Conservation (phyloP, 2,329 filamentous ascomycete species). For the Ophiostoma angusticollis region DNA sequence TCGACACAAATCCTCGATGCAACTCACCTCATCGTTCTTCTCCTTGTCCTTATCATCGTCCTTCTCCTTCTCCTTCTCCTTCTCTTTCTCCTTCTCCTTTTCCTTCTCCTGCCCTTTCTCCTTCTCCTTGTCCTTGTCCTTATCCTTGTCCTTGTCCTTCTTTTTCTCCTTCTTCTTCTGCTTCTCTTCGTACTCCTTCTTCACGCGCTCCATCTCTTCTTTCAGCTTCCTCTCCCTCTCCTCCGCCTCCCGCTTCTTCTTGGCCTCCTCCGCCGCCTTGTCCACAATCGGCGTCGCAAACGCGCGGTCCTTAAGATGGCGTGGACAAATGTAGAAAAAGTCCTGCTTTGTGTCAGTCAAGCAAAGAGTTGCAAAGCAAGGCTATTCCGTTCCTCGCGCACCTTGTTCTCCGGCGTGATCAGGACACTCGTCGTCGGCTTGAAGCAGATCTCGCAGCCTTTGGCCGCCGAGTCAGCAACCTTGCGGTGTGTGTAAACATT, state of each 20-base stretch:
- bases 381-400: constrained; percentile 22
- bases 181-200: constrained; percentile 67
- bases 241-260: constrained; percentile 51
- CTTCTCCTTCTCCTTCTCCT: constrained; percentile 24
- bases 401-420: constrained; percentile 81
- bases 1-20: no score
- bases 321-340: constrained; percentile 82
- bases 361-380: not conserved
- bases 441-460: constrained; percentile 82
- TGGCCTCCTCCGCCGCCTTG: constrained; percentile 49
- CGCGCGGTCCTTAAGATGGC: constrained; percentile 68
- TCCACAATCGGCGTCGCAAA: constrained; percentile 70
- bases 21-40: not conserved
- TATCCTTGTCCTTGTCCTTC: constrained; percentile 43
- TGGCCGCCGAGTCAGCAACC: constrained; percentile 73
- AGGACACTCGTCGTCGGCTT: constrained; percentile 79
- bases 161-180: constrained; percentile 57
- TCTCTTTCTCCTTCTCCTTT: constrained; percentile 27
- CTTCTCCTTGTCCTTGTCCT: constrained; percentile 34
- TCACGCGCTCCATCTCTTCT: constrained; percentile 49
- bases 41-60: constrained; percentile 12
- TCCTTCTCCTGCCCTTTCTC: constrained; percentile 30
- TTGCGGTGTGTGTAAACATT: constrained; percentile 79
- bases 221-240: constrained; percentile 54
- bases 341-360: no score